Conservation (phyloP, 805 yeast species). For the Hanseniaspora osmophila region DNA sequence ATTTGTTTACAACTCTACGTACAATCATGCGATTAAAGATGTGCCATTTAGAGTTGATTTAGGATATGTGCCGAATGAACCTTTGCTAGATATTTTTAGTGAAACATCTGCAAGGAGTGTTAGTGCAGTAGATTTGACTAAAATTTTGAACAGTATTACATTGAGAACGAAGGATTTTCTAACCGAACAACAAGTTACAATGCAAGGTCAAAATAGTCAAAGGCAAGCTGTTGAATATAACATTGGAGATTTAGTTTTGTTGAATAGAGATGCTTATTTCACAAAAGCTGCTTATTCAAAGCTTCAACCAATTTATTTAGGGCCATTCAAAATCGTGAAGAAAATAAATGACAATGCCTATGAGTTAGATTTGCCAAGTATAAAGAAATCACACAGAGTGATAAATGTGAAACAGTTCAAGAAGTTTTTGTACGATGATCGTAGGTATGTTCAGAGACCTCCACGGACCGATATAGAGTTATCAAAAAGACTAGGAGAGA, state of each 20-base stretch:
- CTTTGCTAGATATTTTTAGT: neutral
- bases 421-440: neutral
- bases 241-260: slow-evolving; percentile 2
- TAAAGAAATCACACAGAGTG: slow-evolving; percentile 2
- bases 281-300: neutral
- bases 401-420: slow-evolving; percentile 2
- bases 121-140: neutral
- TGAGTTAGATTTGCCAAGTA: slow-evolving; percentile 6
- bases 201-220: slow-evolving; percentile 1
- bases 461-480: slow-evolving; percentile 1
- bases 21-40: neutral
- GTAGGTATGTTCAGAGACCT: neutral
- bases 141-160: neutral
- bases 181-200: neutral
- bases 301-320: slow-evolving; percentile 1
- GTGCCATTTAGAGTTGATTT: slow-evolving; percentile 6
- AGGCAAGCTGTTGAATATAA: slow-evolving; percentile 1
- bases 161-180: slow-evolving; percentile 1
- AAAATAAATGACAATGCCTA: neutral
- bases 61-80: slow-evolving; percentile 7
- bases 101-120: neutral
- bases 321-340: slow-evolving; percentile 1
- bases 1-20: slow-evolving; percentile 5
- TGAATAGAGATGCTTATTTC: slow-evolving; percentile 4
- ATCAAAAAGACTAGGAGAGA: neutral